These are phyloP conservation scores for Mycena vulgaris DNA, from an alignment of 768 basidiomycete species.

Conservation along the genomic window DNA sequence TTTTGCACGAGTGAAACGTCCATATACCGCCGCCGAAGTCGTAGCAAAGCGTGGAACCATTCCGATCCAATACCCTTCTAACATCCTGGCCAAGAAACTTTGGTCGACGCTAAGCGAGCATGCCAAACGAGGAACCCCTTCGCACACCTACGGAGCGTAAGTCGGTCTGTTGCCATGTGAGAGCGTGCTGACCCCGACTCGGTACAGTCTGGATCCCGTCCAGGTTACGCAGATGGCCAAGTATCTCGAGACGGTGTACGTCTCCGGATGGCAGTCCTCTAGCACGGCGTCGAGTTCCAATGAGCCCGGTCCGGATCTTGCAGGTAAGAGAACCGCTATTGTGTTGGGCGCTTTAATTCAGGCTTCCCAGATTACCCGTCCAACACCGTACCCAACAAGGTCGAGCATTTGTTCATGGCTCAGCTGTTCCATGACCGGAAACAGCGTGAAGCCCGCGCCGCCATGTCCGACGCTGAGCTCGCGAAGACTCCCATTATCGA, in stretches of 20 bases:
- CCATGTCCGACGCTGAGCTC: constrained; percentile 79
- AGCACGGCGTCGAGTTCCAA: constrained; percentile 95
- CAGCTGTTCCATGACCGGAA: constrained; percentile 99
- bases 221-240: constrained; percentile 99
- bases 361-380: constrained; percentile 88
- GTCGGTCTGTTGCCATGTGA: constrained; percentile 53
- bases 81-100: constrained; percentile 89
- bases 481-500: constrained; percentile 81
- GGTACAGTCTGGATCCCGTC: constrained; percentile 93
- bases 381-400: constrained; percentile 99
- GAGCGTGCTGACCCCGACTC: constrained; percentile 1
- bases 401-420: constrained; percentile 97
- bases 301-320: constrained; percentile 98
- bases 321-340: constrained; percentile 69
- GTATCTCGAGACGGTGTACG: constrained; percentile 98
- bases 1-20: constrained; percentile 89
- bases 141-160: constrained; percentile 98
- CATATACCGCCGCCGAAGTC: constrained; percentile 94
- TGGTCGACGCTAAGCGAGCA: constrained; percentile 84
- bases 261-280: constrained; percentile 96
- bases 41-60: constrained; percentile 95
- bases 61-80: constrained; percentile 88
- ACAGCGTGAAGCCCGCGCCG: constrained; percentile 86
- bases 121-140: constrained; percentile 82
- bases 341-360: constrained; percentile 1